phyloP scores from a whole-genome alignment of 176 grass and related monocot genomes.

The Carex pumila region DNA sequence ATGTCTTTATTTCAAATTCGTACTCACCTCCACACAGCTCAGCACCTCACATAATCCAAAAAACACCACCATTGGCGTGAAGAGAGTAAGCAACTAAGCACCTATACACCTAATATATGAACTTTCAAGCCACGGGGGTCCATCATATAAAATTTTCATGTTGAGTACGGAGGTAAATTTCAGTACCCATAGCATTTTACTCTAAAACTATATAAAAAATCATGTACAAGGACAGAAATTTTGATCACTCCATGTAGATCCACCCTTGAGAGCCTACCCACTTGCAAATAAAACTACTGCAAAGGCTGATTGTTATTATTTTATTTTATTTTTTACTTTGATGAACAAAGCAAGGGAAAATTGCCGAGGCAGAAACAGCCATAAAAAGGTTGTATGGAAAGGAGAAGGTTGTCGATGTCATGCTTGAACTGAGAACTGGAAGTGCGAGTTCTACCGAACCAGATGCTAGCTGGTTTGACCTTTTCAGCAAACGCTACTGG shows the following conservation, averaged over 20 bases:
- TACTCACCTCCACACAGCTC: neutral
- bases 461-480: conserved; percentile 94
- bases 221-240: too few relatives aligned
- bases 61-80: neutral
- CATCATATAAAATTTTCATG: too few relatives aligned
- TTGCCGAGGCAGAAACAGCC: conserved; percentile 81
- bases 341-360: conserved; percentile 75
- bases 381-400: conserved; percentile 92
- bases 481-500: conserved; percentile 91
- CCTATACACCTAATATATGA: neutral
- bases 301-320: neutral
- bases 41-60: neutral
- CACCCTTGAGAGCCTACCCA: neutral
- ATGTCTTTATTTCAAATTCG: neutral
- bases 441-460: conserved; percentile 63
- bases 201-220: too few relatives aligned
- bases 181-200: too few relatives aligned
- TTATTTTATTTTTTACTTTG: conserved; percentile 2
- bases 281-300: neutral
- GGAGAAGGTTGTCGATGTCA: conserved; percentile 75
- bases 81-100: neutral
- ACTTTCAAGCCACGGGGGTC: too few relatives aligned
- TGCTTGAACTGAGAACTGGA: conserved; percentile 74
- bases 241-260: too few relatives aligned
- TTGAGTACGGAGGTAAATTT: too few relatives aligned